A percentile compares a stretch with the other conserved stretches of the same genome.
phyloP scores from a whole-genome alignment of 2,329 filamentous ascomycete species.

The Tolypocladium paradoxum region DNA sequence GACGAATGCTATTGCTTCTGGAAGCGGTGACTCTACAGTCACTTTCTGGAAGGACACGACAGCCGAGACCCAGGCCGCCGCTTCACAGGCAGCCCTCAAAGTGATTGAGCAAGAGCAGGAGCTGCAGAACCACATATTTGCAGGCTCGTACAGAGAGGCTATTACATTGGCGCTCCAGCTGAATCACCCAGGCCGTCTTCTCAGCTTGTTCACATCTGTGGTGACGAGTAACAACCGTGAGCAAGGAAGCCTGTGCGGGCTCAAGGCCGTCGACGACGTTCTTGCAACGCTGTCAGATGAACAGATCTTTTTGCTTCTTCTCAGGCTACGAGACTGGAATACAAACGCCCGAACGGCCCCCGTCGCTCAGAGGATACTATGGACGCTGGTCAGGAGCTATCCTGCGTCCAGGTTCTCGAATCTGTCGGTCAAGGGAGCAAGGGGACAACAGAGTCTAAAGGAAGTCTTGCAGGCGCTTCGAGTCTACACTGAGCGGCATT shows the following conservation, averaged over 20 bases:
- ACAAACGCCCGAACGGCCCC: constrained; percentile 81
- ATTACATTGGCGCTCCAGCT: constrained; percentile 86
- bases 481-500: constrained; percentile 89
- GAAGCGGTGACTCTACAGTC: constrained; percentile 82
- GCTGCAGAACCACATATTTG: constrained; percentile 82
- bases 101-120: constrained; percentile 91
- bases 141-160: constrained; percentile 81
- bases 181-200: constrained; percentile 82
- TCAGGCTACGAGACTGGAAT: constrained; percentile 90
- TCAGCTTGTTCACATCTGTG: constrained; percentile 74
- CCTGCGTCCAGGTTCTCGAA: constrained; percentile 67
- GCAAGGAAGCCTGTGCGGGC: constrained; percentile 50
- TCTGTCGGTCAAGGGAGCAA: constrained; percentile 48
- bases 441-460: constrained; percentile 57
- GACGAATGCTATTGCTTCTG: constrained; percentile 70
- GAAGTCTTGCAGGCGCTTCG: constrained; percentile 80
- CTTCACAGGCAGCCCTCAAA: constrained; percentile 62
- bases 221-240: constrained; percentile 53
- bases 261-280: constrained; percentile 70
- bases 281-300: constrained; percentile 69
- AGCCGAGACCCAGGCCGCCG: constrained; percentile 62
- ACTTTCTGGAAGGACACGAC: constrained; percentile 96
- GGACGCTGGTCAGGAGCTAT: constrained; percentile 69
- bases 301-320: constrained; percentile 73
- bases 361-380: constrained; percentile 77